Evolutionary conservation across 176 grass and related monocot species (phyloP), one percentile per base, ranked within the genome.

Genomic region (Phoenix roebelenii): DNA sequence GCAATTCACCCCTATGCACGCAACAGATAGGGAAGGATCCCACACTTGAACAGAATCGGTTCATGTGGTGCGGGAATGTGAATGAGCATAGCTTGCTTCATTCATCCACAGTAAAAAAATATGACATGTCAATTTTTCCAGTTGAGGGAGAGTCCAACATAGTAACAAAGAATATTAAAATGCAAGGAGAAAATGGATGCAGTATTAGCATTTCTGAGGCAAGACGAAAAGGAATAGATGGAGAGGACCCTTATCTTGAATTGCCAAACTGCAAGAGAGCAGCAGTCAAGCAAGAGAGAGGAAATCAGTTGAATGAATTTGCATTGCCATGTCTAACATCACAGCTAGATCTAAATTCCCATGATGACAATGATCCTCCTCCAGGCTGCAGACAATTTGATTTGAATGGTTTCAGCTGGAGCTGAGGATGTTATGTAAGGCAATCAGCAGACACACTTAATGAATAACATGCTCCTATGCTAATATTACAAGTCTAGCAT

Each of bases 371-470:
- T 49, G 83, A 86, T 74, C 75, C 35, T 44, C 10, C 35, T 44
- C 35, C 73, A 57, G 57, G 77, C 61, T 82, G 71, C 65, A 85
- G 73, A 74, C 80, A 88, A 59, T 95, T 95, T 67, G 90, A 95
- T 61, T 69, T 95, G 72, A 95, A 95, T 69, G 86, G 86, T 49
- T 90, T 95, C 68, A 84, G 83, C 60, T 95, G 90, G 90, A 95
- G 78, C 70, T 90, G 83, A 87, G 16, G 61, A 55, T 51, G 51
- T 88, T 70, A 22, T 50, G 57, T n/a, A 14, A 22, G 22, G 9
- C 10, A 44, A 44, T 44, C 7, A 44, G 7, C 6, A 44, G 35
- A 44, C 35, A 44, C 35, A 2, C 35, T 44, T 44, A 44, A 44
- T 44, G 35, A 44, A 44, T 44, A 44, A 6, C 35, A 44, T 44